Evolutionary conservation across 208 protist genomes (phyloP).

Genomic region (Leptomonas seymouri): DNA sequence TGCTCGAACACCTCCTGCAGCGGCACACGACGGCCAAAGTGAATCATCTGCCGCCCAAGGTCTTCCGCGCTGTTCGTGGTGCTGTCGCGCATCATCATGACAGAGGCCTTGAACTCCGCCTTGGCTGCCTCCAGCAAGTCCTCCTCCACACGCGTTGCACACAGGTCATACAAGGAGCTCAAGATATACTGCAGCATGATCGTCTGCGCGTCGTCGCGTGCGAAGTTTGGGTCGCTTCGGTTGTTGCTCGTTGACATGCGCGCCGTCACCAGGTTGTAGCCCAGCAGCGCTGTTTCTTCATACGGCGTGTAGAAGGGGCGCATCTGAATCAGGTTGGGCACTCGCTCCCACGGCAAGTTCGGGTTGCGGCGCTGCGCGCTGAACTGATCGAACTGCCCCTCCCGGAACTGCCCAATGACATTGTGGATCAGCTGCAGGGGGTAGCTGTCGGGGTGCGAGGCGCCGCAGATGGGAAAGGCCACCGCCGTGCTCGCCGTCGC

Average conservation of each 20-base stretch:
- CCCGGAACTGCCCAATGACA: slow-evolving; percentile 93
- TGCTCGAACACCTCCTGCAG: slow-evolving; percentile 92
- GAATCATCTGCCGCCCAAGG: slow-evolving; percentile 97
- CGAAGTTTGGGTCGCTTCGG: slow-evolving; percentile 27
- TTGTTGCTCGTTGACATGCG: slow-evolving; percentile 44
- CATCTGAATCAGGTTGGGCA: slow-evolving; percentile 77
- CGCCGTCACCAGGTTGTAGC: slow-evolving; percentile 84
- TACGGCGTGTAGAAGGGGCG: slow-evolving; percentile 93
- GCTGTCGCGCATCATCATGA: slow-evolving; percentile 95
- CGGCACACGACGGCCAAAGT: slow-evolving; percentile 84
- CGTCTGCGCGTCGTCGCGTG: slow-evolving; percentile 69
- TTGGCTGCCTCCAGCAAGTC: slow-evolving; percentile 93
- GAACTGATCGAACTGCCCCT: slow-evolving; percentile 79
- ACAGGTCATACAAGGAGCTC: slow-evolving; percentile 71
- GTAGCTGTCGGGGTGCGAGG: slow-evolving; percentile 92
- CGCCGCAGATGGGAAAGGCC: slow-evolving; percentile 86
- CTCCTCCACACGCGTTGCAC: slow-evolving; percentile 53
- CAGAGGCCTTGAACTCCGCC: slow-evolving; percentile 91
- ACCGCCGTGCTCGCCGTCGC: slow-evolving; percentile 82
- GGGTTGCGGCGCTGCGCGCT: slow-evolving; percentile 71
- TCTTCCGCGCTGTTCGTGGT: slow-evolving; percentile 96
- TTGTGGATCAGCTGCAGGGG: slow-evolving; percentile 94
- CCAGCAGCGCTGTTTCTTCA: slow-evolving; percentile 89
- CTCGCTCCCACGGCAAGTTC: slow-evolving; percentile 60
- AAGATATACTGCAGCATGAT: slow-evolving; percentile 76